phyloP scores from a whole-genome alignment of 1,284 basidiomycete genomes.

The Cryptococcus floricola region DNA sequence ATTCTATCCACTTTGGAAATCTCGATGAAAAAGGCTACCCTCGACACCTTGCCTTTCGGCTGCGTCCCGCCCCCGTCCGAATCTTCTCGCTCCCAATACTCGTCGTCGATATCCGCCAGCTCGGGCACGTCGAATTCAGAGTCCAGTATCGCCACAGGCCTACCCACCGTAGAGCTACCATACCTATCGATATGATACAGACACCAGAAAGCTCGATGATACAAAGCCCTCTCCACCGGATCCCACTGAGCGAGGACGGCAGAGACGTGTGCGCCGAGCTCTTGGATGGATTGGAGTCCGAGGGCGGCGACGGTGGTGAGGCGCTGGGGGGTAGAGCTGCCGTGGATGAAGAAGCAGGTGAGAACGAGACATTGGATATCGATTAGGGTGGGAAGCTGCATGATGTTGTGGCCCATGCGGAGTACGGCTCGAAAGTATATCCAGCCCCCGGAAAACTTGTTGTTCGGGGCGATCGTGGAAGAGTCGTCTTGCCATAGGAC shows the following conservation, averaged over 20 bases:
- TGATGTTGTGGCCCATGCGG: conserved; percentile 55
- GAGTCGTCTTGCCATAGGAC: conserved; percentile 52
- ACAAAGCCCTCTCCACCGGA: conserved; percentile 60
- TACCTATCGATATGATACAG: conserved; percentile 52
- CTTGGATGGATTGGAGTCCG: conserved; percentile 61
- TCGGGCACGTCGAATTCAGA: conserved; percentile 77
- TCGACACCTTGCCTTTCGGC: conserved; percentile 53
- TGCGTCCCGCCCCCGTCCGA: conserved; percentile 57
- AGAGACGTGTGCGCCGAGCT: conserved; percentile 46
- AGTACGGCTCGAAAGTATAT: conserved; percentile 65
- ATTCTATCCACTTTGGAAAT: conserved; percentile 68
- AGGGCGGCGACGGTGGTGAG: conserved; percentile 68
- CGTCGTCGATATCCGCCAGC: conserved; percentile 78
- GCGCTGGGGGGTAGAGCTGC: conserved; percentile 63
- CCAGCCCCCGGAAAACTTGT: conserved; percentile 63
- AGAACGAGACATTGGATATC: conserved; percentile 64
- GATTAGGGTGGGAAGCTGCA: conserved; percentile 60
- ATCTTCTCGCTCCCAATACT: conserved; percentile 62
- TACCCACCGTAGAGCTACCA: conserved; percentile 67
- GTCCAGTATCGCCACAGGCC: conserved; percentile 77
- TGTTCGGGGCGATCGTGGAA: conserved; percentile 30
- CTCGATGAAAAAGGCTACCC: conserved; percentile 62
- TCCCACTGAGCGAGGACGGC: conserved; percentile 34
- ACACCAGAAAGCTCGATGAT: conserved; percentile 77
- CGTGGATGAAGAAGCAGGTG: conserved; percentile 51